Conservation (phyloP, 1,284 basidiomycete species). For the Dichomitus squalens region DNA sequence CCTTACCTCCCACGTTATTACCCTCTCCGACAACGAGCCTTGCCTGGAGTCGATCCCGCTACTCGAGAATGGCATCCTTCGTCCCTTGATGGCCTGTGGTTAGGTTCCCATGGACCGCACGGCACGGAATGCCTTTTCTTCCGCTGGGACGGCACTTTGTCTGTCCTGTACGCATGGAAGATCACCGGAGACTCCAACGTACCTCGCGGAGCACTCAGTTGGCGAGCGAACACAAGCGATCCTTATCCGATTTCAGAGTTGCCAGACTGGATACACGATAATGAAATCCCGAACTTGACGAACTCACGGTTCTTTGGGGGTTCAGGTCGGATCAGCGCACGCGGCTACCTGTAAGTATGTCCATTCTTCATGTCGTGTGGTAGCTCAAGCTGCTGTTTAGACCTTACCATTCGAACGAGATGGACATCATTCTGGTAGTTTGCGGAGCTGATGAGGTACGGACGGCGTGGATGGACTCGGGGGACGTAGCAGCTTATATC, state of each 20-base stretch:
- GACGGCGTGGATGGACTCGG: constrained; percentile 9
- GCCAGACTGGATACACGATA: constrained; percentile 1
- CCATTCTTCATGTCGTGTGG: no score
- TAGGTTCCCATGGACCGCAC: constrained; percentile 30
- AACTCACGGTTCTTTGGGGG: constrained; percentile 11
- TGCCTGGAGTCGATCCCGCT: constrained; percentile 5
- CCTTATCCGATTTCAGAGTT: not conserved
- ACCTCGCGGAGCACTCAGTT: constrained; percentile 30
- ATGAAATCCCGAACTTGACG: constrained; percentile 1
- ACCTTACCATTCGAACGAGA: not conserved
- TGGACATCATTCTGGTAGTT: constrained; percentile 4
- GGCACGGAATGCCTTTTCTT: constrained; percentile 31
- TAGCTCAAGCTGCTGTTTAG: not conserved
- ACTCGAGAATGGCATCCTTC: constrained; percentile 21
- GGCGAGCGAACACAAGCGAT: constrained; percentile 13
- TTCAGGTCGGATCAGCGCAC: constrained; percentile 20
- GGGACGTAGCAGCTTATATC: constrained; percentile 6
- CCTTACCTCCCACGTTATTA: constrained; percentile 27
- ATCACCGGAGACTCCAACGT: constrained; percentile 34
- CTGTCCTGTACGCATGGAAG: constrained; percentile 27
- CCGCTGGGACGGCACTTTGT: constrained; percentile 9
- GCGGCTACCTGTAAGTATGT: constrained; percentile 23
- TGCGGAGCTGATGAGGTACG: not conserved
- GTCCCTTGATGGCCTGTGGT: constrained; percentile 30
- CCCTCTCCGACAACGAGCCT: constrained; percentile 22